Evolutionary conservation across 306 rosid genomes (phyloP).

Genomic region (Malus sylvestris): DNA sequence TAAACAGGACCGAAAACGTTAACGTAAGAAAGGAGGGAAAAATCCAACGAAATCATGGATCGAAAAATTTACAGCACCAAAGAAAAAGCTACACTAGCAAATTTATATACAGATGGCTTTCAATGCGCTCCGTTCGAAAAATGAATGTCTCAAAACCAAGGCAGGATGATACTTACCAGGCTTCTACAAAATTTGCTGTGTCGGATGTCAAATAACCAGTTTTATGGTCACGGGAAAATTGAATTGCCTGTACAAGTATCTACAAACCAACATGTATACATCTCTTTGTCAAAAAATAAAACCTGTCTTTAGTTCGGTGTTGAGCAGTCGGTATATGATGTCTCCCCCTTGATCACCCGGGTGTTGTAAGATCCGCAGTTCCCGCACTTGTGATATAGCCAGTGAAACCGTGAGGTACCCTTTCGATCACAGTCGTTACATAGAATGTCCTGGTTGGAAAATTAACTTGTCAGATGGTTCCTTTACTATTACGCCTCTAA

Average conservation of each 20-base stretch:
- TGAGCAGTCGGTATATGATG: conserved; percentile 43
- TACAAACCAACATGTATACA: conserved; percentile 36
- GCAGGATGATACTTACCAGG: conserved; percentile 22
- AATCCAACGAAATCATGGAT: background rate
- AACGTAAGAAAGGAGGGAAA: background rate
- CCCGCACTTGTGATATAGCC: conserved; percentile 92
- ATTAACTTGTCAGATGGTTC: background rate
- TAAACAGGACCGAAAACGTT: background rate
- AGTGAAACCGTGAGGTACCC: conserved; percentile 79
- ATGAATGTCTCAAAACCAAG: background rate
- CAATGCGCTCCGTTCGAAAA: background rate
- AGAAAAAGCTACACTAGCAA: background rate
- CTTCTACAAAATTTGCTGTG: conserved; percentile 27
- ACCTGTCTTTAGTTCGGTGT: conserved; percentile 22
- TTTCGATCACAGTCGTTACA: conserved; percentile 87
- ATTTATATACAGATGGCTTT: conserved; percentile 29
- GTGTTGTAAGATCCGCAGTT: conserved; percentile 89
- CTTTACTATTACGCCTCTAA: background rate
- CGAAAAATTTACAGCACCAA: background rate
- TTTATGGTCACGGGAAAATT: conserved; percentile 39
- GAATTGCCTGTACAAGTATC: conserved; percentile 54
- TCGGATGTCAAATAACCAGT: conserved; percentile 14
- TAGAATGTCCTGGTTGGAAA: conserved; percentile 69
- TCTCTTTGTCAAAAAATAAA: background rate
- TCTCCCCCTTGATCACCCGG: conserved; percentile 76